A percentile compares a stretch with the other conserved stretches of the same genome.
phyloP scores from a whole-genome alignment of 2,329 filamentous ascomycete genomes.

The Apiospora saccharicola region DNA sequence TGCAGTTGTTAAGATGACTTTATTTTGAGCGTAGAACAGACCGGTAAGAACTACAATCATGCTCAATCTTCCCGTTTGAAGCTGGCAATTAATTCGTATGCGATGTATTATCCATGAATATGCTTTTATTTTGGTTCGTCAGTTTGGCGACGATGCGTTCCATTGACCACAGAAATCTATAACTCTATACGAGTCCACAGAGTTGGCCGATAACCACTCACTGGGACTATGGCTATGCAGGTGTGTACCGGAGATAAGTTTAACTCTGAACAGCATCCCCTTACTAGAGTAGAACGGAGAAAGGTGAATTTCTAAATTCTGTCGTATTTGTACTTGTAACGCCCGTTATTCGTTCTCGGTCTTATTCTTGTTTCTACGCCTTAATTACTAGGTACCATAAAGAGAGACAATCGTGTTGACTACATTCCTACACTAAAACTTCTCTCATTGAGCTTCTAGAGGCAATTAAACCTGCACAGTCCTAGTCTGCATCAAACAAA shows the following conservation, averaged over 20 bases:
- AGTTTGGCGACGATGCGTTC: not conserved
- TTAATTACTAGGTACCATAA: not conserved
- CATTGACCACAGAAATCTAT: not conserved
- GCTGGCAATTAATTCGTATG: not conserved
- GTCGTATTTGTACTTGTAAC: not conserved
- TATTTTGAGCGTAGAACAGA: not conserved
- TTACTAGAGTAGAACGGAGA: not conserved
- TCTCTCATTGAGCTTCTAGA: not conserved
- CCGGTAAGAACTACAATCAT: not conserved
- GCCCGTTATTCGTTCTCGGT: not conserved
- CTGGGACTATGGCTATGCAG: not conserved
- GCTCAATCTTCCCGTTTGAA: not conserved
- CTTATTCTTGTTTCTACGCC: not conserved
- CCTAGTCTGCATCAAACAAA: not conserved
- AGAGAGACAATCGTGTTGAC: not conserved
- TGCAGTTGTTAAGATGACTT: not conserved
- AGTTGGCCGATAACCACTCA: not conserved
- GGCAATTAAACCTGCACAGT: not conserved
- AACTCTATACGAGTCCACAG: not conserved
- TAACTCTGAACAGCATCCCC: not conserved
- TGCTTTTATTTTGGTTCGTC: not conserved
- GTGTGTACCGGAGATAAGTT: not conserved
- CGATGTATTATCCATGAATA: not conserved
- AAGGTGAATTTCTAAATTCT: not conserved
- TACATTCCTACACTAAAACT: not conserved